phyloP scores from a whole-genome alignment of 2,329 filamentous ascomycete genomes.

The Sporothrix variecibatus region DNA sequence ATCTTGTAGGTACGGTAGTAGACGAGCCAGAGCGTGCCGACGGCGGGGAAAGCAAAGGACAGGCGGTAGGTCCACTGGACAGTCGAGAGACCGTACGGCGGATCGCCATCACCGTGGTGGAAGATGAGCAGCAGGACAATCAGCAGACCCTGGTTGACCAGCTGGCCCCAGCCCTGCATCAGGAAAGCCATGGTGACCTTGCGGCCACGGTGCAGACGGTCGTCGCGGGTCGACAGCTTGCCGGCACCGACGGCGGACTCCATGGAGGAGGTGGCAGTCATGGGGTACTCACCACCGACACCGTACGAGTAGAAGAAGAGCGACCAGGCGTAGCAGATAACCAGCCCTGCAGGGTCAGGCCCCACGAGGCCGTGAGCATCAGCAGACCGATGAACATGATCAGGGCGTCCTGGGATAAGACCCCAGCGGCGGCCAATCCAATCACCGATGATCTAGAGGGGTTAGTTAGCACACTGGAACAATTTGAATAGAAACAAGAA shows the following conservation, averaged over 20 bases:
- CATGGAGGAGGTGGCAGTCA: slow-evolving; percentile 94
- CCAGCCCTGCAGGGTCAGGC: slow-evolving; percentile 83
- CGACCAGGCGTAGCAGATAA: slow-evolving; percentile 94
- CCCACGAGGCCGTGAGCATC: slow-evolving; percentile 92
- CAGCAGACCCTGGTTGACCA: slow-evolving; percentile 87
- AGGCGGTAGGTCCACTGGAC: slow-evolving; percentile 91
- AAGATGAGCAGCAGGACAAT: slow-evolving; percentile 87
- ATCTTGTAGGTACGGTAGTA: slow-evolving; percentile 98
- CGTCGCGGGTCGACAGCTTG: slow-evolving; percentile 84
- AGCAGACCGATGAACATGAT: slow-evolving; percentile 94
- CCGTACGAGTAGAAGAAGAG: slow-evolving; percentile 82
- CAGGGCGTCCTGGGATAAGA: slow-evolving; percentile 88
- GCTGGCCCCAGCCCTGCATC: slow-evolving; percentile 98
- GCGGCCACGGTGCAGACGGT: slow-evolving; percentile 91
- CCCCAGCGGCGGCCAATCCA: slow-evolving; percentile 92
- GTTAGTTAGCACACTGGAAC: not conserved
- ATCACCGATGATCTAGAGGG: slow-evolving; percentile 56
- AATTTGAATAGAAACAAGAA: not conserved
- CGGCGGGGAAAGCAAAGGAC: slow-evolving; percentile 86
- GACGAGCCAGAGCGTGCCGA: slow-evolving; percentile 89
- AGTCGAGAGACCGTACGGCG: slow-evolving; percentile 75
- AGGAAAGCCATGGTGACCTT: slow-evolving; percentile 95
- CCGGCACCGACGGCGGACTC: slow-evolving; percentile 85
- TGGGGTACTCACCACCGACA: slow-evolving; percentile 88
- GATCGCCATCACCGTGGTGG: slow-evolving; percentile 73